These are phyloP conservation scores for Anisodus tanguticus DNA, from an alignment of 257 asterid species.

Conservation along the genomic window DNA sequence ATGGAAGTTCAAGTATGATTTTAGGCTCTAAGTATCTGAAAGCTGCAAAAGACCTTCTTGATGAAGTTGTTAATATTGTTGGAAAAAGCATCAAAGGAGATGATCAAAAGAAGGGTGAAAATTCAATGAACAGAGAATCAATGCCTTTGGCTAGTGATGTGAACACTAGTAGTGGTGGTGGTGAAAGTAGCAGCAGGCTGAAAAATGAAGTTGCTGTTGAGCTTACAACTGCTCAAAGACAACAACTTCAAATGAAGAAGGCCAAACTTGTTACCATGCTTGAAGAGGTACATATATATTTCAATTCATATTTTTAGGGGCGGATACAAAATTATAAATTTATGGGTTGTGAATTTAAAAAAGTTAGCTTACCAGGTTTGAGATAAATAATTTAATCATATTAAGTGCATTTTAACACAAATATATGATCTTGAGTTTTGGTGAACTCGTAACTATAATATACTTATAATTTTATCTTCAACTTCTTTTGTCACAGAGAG, in stretches of 20 bases:
- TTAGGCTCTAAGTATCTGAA: conserved; percentile 65
- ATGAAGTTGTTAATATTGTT: conserved; percentile 59
- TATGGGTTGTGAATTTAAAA: neutral
- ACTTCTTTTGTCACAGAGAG: neutral
- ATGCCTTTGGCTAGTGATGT: conserved; percentile 20
- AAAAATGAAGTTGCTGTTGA: conserved; percentile 35
- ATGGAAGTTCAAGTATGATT: conserved; percentile 42
- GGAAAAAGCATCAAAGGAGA: conserved; percentile 41
- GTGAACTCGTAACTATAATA: neutral
- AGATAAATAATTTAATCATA: too few species aligned
- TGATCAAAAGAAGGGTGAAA: conserved; percentile 37
- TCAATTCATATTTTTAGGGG: neutral
- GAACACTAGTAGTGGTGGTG: conserved; percentile 27
- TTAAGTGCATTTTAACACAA: neutral
- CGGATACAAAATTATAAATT: neutral
- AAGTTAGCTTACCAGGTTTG: too few species aligned
- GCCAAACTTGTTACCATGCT: conserved; percentile 69
- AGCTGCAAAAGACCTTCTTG: conserved; percentile 70
- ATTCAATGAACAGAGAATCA: conserved; percentile 35
- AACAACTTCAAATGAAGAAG: conserved; percentile 81
- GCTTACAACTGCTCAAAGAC: conserved; percentile 66
- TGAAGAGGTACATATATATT: conserved; percentile 62
- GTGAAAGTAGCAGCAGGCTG: conserved; percentile 28
- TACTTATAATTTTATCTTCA: neutral
- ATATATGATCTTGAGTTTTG: neutral